Evolutionary conservation across 441 rosid genomes (phyloP), one percentile per base, ranked within the genome.

Genomic region (Syzygium malaccense): DNA sequence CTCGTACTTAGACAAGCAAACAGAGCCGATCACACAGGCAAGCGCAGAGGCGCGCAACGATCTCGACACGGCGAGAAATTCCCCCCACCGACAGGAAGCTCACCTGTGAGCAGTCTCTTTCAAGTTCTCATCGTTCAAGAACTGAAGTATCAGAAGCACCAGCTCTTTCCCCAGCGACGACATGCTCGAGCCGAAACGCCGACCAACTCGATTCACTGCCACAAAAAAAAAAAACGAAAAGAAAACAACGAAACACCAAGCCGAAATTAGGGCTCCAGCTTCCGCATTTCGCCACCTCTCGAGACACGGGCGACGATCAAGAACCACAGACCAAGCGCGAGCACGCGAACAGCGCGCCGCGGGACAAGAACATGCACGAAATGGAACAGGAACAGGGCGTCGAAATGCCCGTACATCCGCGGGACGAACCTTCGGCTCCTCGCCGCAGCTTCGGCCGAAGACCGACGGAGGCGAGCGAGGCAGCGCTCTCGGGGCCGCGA

Each of bases 91-190:
- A 71, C 41, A 15, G 15, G 84, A 78, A 45, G 30, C 85, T 60
- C 26, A 88, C 91, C n/a, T 86, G 20, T 86, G 88, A 55, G 90
- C 91, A 51, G 91, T 55, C 55, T 54, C 89, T 26, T 55, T 11
- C 18, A 37, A 66, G 41, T 87, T 85, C 51, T 33, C 87, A 14
- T 90, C 91, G 51, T 86, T 64, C 5, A 86, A 87, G 30, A 66
- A 56, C 53, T 90, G 90, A 58, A 90, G 19, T 71, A 83, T 68
- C 86, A 88, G 66, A 33, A 54, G 60, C 41, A 64, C 53, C 28
- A 90, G 87, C 78, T 90, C 87, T 28, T 86, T 83, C 41, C 32
- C 32, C 53, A 80, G 68, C 51, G 62, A 18, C 56, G 87, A 62
- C 88, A 87, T 87, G 14, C 28, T n/a, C 88, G 48, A 45, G 48